Evolutionary conservation across 2,329 filamentous ascomycete species (phyloP).

Genomic region (Alternaria ethzedia): DNA sequence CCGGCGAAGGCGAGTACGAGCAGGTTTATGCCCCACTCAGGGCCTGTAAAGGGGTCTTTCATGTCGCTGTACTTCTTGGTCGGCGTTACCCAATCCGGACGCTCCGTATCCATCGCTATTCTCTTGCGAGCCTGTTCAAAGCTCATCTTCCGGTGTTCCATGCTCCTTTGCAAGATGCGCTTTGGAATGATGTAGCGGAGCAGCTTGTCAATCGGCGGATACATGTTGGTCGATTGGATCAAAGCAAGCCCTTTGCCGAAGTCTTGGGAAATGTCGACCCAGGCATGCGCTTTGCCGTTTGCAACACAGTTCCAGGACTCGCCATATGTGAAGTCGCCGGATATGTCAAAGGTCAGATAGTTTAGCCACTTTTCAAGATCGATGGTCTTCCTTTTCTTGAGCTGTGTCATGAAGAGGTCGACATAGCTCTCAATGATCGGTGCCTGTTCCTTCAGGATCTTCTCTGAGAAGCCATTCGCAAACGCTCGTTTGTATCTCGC

Average conservation of each 20-base stretch:
- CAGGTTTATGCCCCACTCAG: conserved; percentile 50
- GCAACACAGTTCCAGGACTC: conserved; percentile 53
- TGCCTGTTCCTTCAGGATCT: conserved; percentile 31
- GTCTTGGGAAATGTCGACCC: conserved; percentile 41
- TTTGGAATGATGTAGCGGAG: conserved; percentile 34
- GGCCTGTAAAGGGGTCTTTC: conserved; percentile 21
- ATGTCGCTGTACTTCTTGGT: conserved; percentile 30
- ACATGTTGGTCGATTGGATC: conserved; percentile 36
- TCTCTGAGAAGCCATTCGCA: conserved; percentile 37
- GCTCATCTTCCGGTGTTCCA: conserved; percentile 33
- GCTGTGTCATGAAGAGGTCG: conserved; percentile 25
- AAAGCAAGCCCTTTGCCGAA: conserved; percentile 39
- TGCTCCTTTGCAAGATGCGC: conserved; percentile 26
- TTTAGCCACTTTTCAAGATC: conserved; percentile 28
- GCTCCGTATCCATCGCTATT: conserved; percentile 20
- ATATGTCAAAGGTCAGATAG: conserved; percentile 34
- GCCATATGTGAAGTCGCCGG: conserved; percentile 60
- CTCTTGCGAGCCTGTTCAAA: conserved; percentile 30
- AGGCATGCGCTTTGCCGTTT: conserved; percentile 46
- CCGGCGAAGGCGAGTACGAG: conserved; percentile 51
- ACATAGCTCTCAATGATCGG: conserved; percentile 34
- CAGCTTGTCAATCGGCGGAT: conserved; percentile 31
- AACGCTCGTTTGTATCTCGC: conserved; percentile 33
- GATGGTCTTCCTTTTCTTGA: conserved; percentile 22
- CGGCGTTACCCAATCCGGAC: conserved; percentile 39